Conservation (phyloP, 352 stramenopile genomes). For the Thraustochytrium striatum region DNA sequence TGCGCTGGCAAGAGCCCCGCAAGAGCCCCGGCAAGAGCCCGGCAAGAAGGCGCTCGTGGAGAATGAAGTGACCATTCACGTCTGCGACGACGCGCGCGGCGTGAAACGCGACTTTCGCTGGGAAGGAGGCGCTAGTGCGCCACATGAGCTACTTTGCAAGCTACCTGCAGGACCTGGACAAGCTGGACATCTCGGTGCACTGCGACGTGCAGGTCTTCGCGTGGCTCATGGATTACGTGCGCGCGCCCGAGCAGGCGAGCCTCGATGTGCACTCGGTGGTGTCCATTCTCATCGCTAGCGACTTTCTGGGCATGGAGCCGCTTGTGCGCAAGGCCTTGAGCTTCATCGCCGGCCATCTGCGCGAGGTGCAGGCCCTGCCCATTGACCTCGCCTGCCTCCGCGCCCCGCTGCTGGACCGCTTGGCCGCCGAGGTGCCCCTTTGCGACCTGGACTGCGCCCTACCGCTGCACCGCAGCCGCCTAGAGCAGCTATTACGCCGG, state of each 20-base stretch:
- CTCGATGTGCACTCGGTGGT: slow-evolving; percentile 66
- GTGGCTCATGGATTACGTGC: slow-evolving; percentile 80
- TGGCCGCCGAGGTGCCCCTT: slow-evolving; percentile 63
- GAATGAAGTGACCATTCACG: slow-evolving; percentile 76
- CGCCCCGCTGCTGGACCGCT: slow-evolving; percentile 66
- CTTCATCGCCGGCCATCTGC: slow-evolving; percentile 68
- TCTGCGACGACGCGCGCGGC: slow-evolving; percentile 79
- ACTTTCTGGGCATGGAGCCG: slow-evolving; percentile 82
- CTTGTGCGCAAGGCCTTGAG: slow-evolving; percentile 73
- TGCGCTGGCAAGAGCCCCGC: too few relatives aligned
- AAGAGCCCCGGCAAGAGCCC: slow-evolving; percentile 43
- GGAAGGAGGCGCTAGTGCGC: slow-evolving; percentile 67
- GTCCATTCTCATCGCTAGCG: slow-evolving; percentile 80
- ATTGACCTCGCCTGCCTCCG: slow-evolving; percentile 78
- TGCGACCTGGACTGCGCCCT: slow-evolving; percentile 66
- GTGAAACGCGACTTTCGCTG: slow-evolving; percentile 77
- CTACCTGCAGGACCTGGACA: slow-evolving; percentile 73
- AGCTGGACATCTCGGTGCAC: slow-evolving; percentile 85
- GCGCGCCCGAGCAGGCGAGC: slow-evolving; percentile 59
- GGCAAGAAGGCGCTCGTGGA: too few relatives aligned
- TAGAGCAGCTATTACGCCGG: slow-evolving; percentile 58
- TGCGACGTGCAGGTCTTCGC: slow-evolving; percentile 86
- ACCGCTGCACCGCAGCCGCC: slow-evolving; percentile 73
- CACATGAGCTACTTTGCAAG: slow-evolving; percentile 84
- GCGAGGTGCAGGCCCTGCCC: slow-evolving; percentile 73